Percentiles rank a stretch among this genome's conserved stretches.
These are phyloP conservation scores for Dalbergia cochinchinensis DNA, from an alignment of 306 rosid genomes.

Conservation along the genomic window DNA sequence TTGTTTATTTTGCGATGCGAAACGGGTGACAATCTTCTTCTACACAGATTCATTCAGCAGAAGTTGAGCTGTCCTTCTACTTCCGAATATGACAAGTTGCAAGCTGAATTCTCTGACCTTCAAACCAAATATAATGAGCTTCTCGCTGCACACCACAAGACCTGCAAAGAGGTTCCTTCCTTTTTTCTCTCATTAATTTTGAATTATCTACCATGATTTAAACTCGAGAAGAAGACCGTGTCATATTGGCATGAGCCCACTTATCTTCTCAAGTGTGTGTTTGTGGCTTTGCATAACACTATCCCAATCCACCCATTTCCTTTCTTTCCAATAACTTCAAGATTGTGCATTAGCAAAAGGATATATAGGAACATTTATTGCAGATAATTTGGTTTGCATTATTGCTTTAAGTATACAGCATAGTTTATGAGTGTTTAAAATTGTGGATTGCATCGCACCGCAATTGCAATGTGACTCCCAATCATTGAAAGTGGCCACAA, in stretches of 20 bases:
- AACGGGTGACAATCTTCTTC: slow-evolving; percentile 2
- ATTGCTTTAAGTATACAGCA: neutral
- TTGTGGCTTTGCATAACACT: neutral
- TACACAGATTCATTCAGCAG: slow-evolving; percentile 83
- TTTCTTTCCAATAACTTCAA: slow-evolving; percentile 13
- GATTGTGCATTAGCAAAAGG: slow-evolving; percentile 13
- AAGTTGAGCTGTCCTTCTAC: slow-evolving; percentile 80
- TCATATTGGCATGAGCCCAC: too few relatives aligned
- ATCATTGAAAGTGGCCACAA: too few relatives aligned
- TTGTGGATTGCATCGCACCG: too few relatives aligned
- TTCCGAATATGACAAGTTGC: slow-evolving; percentile 74
- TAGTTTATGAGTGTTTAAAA: neutral
- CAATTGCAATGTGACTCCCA: too few relatives aligned
- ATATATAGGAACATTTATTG: neutral
- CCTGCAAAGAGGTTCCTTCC: slow-evolving; percentile 74
- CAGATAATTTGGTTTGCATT: neutral
- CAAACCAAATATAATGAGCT: slow-evolving; percentile 73
- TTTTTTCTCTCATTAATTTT: neutral
- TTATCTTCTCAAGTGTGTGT: neutral
- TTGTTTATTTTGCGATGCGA: neutral
- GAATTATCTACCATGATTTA: neutral
- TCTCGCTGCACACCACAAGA: slow-evolving; percentile 65
- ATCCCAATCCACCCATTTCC: neutral
- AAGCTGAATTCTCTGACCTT: slow-evolving; percentile 80
- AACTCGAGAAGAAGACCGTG: too few relatives aligned